Evolutionary conservation across 441 rosid species (phyloP).

Genomic region (Monsonia emarginata): DNA sequence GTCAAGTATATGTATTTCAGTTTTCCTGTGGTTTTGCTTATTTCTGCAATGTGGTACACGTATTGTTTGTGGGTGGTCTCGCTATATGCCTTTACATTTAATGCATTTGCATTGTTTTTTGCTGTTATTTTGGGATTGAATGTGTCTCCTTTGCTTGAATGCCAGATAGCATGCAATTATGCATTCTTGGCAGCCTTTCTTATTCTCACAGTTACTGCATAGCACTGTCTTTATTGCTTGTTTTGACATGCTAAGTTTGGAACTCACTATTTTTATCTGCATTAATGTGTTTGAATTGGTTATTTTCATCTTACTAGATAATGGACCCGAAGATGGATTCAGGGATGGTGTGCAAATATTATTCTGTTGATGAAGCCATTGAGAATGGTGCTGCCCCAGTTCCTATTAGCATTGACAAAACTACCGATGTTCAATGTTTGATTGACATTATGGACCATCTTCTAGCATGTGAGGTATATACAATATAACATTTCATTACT

Average conservation of each 20-base stretch:
- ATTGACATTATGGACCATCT: slow-evolving; percentile 95
- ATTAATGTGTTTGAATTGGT: not conserved
- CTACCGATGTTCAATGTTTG: slow-evolving; percentile 52
- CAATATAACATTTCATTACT: not conserved
- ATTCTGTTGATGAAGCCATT: slow-evolving; percentile 84
- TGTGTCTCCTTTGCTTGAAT: not conserved
- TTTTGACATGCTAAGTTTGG: not conserved
- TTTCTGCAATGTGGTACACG: not conserved
- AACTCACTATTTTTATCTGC: slow-evolving; percentile 9
- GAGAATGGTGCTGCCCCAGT: slow-evolving; percentile 78
- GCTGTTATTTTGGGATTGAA: not conserved
- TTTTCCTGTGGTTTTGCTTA: not conserved
- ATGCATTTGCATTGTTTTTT: not conserved
- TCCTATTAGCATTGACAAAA: slow-evolving; percentile 61
- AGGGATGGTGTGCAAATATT: slow-evolving; percentile 65
- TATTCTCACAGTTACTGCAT: not conserved
- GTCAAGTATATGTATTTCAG: not conserved
- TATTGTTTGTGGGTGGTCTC: not conserved
- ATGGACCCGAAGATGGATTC: slow-evolving; percentile 99
- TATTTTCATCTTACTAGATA: slow-evolving; percentile 40
- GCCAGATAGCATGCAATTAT: not conserved
- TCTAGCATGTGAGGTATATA: slow-evolving; percentile 78
- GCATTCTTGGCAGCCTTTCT: not conserved
- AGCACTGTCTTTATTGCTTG: not conserved
- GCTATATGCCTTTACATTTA: not conserved